These are phyloP conservation scores for Cryptococcus amylolentus DNA, from an alignment of 1,284 basidiomycete species.

Conservation along the genomic window DNA sequence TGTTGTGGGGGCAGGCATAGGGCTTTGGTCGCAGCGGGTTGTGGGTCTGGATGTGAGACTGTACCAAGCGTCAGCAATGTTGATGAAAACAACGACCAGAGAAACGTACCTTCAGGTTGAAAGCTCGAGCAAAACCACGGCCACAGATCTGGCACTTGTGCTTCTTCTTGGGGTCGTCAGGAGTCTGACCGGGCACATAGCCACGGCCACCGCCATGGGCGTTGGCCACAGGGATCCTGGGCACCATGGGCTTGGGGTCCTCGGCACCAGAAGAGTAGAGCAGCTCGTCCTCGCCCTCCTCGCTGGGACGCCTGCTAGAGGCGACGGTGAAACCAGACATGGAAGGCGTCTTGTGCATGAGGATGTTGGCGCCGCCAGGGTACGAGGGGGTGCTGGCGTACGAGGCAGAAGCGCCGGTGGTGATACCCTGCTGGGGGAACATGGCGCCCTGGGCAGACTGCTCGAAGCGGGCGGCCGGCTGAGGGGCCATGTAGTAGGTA, in stretches of 20 bases:
- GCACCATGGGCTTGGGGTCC: slow-evolving; percentile 20
- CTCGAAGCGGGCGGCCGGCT: neutral
- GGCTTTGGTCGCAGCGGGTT: slow-evolving; percentile 50
- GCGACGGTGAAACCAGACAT: slow-evolving; percentile 4
- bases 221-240: slow-evolving; percentile 35
- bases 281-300: slow-evolving; percentile 25
- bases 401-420: slow-evolving; percentile 21
- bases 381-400: slow-evolving; percentile 32
- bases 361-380: slow-evolving; percentile 9
- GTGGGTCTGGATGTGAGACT: slow-evolving; percentile 50
- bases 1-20: slow-evolving; percentile 46
- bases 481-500: slow-evolving; percentile 10
- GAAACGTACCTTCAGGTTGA: slow-evolving; percentile 49
- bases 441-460: neutral
- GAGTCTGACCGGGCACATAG: slow-evolving; percentile 49
- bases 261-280: slow-evolving; percentile 12
- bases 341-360: slow-evolving; percentile 11
- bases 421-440: slow-evolving; percentile 17
- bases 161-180: slow-evolving; percentile 50
- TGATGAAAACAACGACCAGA: neutral
- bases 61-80: slow-evolving; percentile 11
- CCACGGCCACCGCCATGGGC: slow-evolving; percentile 48
- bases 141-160: slow-evolving; percentile 50
- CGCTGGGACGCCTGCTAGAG: slow-evolving; percentile 5
- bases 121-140: slow-evolving; percentile 50